Conservation (phyloP, 495 filamentous ascomycete genomes). For the Podospora conica region DNA sequence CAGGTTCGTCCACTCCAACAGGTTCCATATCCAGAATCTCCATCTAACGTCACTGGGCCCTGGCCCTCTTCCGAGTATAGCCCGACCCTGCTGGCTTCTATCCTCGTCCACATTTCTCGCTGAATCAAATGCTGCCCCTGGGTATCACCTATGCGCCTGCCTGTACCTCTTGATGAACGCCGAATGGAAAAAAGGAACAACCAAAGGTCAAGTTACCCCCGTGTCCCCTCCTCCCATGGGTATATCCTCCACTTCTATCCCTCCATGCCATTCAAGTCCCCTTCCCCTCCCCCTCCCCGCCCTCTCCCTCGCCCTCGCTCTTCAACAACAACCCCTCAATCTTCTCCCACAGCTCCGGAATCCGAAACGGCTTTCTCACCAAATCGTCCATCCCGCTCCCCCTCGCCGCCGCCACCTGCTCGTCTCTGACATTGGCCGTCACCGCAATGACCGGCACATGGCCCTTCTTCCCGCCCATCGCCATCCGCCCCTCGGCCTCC, state of each 20-base stretch:
- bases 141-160: neutral
- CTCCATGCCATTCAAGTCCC: neutral
- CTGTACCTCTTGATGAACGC: neutral
- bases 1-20: no score
- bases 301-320: neutral
- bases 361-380: constrained; percentile 66
- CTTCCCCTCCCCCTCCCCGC: neutral
- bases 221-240: neutral
- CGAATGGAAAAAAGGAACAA: neutral
- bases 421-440: constrained; percentile 62
- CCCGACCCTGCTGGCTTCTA: neutral
- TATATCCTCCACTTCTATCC: neutral
- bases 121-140: neutral
- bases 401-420: constrained; percentile 56
- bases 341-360: constrained; percentile 58
- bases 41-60: neutral
- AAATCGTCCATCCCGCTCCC: constrained; percentile 68
- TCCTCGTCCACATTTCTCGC: neutral
- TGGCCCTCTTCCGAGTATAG: neutral
- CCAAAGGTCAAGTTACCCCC: neutral
- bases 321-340: constrained; percentile 33
- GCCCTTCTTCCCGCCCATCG: constrained; percentile 27
- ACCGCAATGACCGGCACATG: constrained; percentile 63
- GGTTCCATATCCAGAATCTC: no score
- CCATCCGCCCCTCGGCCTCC: constrained; percentile 37